phyloP scores from a whole-genome alignment of 2,329 filamentous ascomycete genomes.

The Zasmidium citrigriseum region DNA sequence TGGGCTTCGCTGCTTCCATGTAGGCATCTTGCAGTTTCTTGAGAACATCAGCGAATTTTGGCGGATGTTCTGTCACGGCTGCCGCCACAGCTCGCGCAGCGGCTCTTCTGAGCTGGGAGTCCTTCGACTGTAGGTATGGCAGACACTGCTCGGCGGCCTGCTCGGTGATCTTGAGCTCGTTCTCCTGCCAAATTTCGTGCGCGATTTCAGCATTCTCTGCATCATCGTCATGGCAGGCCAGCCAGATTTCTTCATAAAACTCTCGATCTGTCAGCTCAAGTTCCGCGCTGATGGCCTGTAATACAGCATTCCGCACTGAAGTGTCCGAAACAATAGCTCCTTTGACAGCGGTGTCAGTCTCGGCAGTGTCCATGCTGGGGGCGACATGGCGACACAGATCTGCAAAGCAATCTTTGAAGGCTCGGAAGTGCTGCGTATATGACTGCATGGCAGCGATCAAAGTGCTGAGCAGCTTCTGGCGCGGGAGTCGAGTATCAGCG shows the following conservation, averaged over 20 bases:
- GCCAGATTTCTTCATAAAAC: constrained; percentile 89
- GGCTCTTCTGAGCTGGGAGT: constrained; percentile 79
- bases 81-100: constrained; percentile 81
- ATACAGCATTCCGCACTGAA: constrained; percentile 77
- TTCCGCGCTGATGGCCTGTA: constrained; percentile 88
- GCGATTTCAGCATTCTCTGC: constrained; percentile 84
- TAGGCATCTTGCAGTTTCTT: constrained; percentile 70
- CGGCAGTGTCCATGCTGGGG: constrained; percentile 71
- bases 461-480: constrained; percentile 69
- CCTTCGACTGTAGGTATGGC: constrained; percentile 76
- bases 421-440: constrained; percentile 91
- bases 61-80: constrained; percentile 62
- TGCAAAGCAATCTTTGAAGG: constrained; percentile 87
- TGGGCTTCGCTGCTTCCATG: constrained; percentile 75
- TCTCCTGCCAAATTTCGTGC: constrained; percentile 92
- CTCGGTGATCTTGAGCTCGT: constrained; percentile 69
- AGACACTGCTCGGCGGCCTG: constrained; percentile 65
- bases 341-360: constrained; percentile 74
- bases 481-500: constrained; percentile 72
- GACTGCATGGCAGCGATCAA: constrained; percentile 82
- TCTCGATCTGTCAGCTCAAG: constrained; percentile 86
- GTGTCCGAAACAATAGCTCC: constrained; percentile 78
- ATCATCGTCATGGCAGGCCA: constrained; percentile 87
- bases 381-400: constrained; percentile 84
- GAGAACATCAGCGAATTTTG: constrained; percentile 64